A percentile compares a stretch with the other conserved stretches of the same genome.
These are phyloP conservation scores for Boletus albobrunnescens DNA, from an alignment of 1,284 basidiomycete genomes.

Conservation along the genomic window DNA sequence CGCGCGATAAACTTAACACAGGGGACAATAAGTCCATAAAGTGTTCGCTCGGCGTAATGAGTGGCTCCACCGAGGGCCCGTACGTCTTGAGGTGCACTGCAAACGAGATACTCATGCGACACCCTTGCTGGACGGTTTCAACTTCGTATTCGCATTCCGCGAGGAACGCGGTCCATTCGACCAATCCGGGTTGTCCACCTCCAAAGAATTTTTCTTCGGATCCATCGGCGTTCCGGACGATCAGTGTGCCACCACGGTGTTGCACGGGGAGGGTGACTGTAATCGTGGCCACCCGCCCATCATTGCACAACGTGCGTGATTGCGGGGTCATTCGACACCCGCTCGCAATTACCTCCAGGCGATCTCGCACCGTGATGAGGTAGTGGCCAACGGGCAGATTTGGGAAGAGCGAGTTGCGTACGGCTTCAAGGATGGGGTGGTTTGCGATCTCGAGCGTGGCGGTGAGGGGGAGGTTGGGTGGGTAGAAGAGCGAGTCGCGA, in stretches of 20 bases:
- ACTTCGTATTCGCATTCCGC: slow-evolving; percentile 71
- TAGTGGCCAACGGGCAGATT: slow-evolving; percentile 63
- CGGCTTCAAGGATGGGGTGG: slow-evolving; percentile 73
- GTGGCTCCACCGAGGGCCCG: slow-evolving; percentile 57
- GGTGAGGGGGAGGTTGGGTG: slow-evolving; percentile 65
- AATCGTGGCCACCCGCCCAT: slow-evolving; percentile 68
- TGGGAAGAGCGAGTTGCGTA: slow-evolving; percentile 67
- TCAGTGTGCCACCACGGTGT: slow-evolving; percentile 62
- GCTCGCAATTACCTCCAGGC: slow-evolving; percentile 60
- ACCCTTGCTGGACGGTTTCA: slow-evolving; percentile 66
- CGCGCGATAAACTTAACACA: slow-evolving; percentile 64
- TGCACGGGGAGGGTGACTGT: slow-evolving; percentile 69
- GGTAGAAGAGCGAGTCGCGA: slow-evolving; percentile 68
- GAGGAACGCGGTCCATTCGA: slow-evolving; percentile 74
- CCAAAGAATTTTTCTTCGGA: slow-evolving; percentile 59
- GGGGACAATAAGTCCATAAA: slow-evolving; percentile 69
- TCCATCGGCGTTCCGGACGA: slow-evolving; percentile 55
- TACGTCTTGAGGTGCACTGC: slow-evolving; percentile 65
- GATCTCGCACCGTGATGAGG: slow-evolving; percentile 63
- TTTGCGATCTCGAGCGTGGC: slow-evolving; percentile 73
- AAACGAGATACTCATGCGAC: slow-evolving; percentile 64
- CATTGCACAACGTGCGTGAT: slow-evolving; percentile 49
- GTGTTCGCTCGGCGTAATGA: slow-evolving; percentile 66
- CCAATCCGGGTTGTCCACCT: slow-evolving; percentile 57
- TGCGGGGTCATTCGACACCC: slow-evolving; percentile 59